These are phyloP conservation scores for Pestalotiopsis sp. DNA, from an alignment of 2,329 filamentous ascomycete genomes.

Conservation along the genomic window DNA sequence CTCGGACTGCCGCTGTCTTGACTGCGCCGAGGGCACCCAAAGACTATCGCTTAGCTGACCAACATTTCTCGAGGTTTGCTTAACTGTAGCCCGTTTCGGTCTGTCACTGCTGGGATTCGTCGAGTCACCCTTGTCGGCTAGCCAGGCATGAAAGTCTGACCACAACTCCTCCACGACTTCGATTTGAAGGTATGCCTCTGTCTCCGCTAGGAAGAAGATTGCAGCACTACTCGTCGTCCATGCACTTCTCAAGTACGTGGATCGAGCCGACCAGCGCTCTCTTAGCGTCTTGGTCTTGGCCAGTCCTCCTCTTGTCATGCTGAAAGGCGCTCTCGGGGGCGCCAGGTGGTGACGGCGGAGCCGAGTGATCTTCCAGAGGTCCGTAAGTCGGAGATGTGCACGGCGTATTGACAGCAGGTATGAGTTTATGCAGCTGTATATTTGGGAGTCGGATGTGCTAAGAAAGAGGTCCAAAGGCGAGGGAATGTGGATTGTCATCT, in stretches of 20 bases:
- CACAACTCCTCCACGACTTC: slow-evolving; percentile 84
- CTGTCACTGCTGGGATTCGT: background rate
- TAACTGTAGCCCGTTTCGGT: background rate
- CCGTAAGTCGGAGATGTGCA: slow-evolving; percentile 81
- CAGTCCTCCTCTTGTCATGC: slow-evolving; percentile 62
- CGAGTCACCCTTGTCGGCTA: slow-evolving; percentile 47
- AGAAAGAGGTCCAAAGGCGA: slow-evolving; percentile 89
- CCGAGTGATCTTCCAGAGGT: slow-evolving; percentile 83
- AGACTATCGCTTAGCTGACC: background rate
- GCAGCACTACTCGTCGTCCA: slow-evolving; percentile 91
- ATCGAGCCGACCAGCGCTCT: slow-evolving; percentile 64
- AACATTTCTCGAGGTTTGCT: background rate
- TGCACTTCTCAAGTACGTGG: slow-evolving; percentile 72
- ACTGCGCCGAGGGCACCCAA: slow-evolving; percentile 12
- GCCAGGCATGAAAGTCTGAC: slow-evolving; percentile 77
- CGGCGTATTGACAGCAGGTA: slow-evolving; percentile 86
- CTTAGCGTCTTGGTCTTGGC: slow-evolving; percentile 64
- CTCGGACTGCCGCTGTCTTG: background rate
- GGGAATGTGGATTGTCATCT: slow-evolving; percentile 71
- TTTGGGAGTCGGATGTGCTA: slow-evolving; percentile 71
- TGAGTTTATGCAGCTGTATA: slow-evolving; percentile 83
- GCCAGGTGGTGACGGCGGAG: slow-evolving; percentile 78
- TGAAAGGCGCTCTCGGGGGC: slow-evolving; percentile 66
- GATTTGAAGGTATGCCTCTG: slow-evolving; percentile 85
- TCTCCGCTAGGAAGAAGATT: slow-evolving; percentile 86